phyloP scores from a whole-genome alignment of 768 basidiomycete genomes.

The Boletus eberwhitei region DNA sequence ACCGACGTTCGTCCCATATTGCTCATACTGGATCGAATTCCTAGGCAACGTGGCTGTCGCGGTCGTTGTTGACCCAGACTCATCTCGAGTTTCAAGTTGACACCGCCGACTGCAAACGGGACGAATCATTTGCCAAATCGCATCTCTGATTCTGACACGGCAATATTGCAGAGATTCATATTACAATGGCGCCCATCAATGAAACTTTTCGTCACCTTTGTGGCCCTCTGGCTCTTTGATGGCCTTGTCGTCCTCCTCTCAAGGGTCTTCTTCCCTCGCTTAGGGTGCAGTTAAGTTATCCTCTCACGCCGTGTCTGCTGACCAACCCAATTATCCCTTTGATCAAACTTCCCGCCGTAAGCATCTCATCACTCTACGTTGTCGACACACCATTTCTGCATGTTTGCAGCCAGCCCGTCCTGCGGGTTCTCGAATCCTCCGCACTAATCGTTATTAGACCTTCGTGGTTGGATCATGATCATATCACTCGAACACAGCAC shows the following conservation, averaged over 20 bases:
- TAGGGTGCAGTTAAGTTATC: background rate
- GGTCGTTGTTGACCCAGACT: background rate
- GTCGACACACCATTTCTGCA: constrained; percentile 22
- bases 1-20: no score
- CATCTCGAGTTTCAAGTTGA: background rate
- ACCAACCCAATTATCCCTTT: background rate
- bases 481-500: background rate
- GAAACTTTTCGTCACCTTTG: constrained; percentile 1
- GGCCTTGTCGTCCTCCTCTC: background rate
- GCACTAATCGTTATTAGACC: background rate
- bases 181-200: background rate
- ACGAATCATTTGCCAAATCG: background rate
- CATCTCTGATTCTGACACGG: background rate
- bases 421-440: background rate
- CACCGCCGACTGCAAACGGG: background rate
- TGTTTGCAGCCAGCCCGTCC: constrained; percentile 12
- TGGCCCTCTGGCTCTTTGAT: constrained; percentile 2
- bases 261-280: constrained; percentile 9
- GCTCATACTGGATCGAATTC: no score
- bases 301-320: constrained; percentile 10
- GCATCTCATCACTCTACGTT: constrained; percentile 9
- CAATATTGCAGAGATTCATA: background rate
- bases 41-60: no score
- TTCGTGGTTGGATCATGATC: background rate
- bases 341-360: background rate